phyloP scores from a whole-genome alignment of 306 rosid genomes.

The Quercus glauca region DNA sequence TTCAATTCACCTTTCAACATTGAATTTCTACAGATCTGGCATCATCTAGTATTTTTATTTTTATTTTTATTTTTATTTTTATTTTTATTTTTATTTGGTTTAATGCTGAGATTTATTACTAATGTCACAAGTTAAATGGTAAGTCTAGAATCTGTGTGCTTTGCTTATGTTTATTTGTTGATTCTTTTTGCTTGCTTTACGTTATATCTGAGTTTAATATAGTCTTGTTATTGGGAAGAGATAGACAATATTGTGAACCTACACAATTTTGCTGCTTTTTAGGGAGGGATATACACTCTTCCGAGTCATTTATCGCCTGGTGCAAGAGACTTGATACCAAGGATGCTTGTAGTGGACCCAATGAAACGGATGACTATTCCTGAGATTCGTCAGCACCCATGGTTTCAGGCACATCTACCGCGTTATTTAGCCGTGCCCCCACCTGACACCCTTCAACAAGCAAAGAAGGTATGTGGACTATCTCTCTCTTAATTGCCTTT shows the following conservation, averaged over 20 bases:
- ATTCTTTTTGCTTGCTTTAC: background rate
- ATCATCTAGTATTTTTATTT: background rate
- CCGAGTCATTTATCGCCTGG: conserved; percentile 88
- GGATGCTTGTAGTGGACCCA: conserved; percentile 92
- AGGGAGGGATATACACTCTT: conserved; percentile 93
- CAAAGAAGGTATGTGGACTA: conserved; percentile 54
- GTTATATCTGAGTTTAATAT: background rate
- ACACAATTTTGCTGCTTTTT: conserved; percentile 17
- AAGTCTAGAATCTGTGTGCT: background rate
- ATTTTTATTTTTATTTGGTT: background rate
- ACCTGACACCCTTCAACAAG: conserved; percentile 72
- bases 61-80: background rate
- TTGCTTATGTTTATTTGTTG: background rate
- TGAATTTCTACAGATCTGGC: no score
- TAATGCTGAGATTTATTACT: background rate
- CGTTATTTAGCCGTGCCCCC: conserved; percentile 96
- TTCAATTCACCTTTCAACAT: no score
- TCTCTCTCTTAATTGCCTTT: background rate
- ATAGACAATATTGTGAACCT: background rate
- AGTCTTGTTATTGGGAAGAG: background rate
- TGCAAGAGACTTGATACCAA: conserved; percentile 87
- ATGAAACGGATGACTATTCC: conserved; percentile 87
- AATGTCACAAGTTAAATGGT: background rate
- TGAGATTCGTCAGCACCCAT: conserved; percentile 86
- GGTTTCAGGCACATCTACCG: conserved; percentile 94